phyloP scores from a whole-genome alignment of 208 protist species.

The Trypanosoma scelopori region DNA sequence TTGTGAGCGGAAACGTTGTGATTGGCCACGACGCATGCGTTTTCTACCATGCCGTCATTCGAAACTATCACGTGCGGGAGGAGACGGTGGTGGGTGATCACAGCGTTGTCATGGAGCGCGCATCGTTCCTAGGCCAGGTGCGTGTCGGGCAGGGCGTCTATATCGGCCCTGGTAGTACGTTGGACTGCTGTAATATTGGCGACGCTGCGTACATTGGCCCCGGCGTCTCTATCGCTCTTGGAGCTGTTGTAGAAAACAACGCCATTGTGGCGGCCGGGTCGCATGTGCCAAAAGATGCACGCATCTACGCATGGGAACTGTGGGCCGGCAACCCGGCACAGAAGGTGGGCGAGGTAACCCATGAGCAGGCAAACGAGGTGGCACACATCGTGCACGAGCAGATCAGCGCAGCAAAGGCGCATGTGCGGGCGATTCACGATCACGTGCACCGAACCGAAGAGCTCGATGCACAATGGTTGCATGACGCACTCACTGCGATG shows the following conservation, averaged over 20 bases:
- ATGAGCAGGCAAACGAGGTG: conserved; percentile 65
- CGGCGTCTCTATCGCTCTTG: conserved; percentile 75
- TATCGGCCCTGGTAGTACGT: conserved; percentile 68
- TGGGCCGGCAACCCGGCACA: conserved; percentile 90
- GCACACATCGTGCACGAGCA: conserved; percentile 73
- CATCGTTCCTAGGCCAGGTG: conserved; percentile 80
- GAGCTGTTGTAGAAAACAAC: conserved; percentile 82
- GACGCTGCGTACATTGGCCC: conserved; percentile 86
- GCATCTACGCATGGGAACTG: conserved; percentile 84
- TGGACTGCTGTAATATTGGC: conserved; percentile 83
- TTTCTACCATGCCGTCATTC: conserved; percentile 88
- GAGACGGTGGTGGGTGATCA: conserved; percentile 72
- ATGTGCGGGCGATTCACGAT: conserved; percentile 67
- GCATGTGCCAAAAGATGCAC: conserved; percentile 77
- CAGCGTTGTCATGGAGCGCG: conserved; percentile 85
- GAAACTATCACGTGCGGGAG: conserved; percentile 78
- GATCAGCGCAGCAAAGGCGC: conserved; percentile 47
- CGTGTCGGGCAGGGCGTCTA: conserved; percentile 55
- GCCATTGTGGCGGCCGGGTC: conserved; percentile 86
- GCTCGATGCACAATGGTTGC: conserved; percentile 70
- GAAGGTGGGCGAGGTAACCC: conserved; percentile 81
- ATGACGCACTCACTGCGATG: conserved; percentile 54
- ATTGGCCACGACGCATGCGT: conserved; percentile 80
- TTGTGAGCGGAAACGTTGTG: conserved; percentile 79
- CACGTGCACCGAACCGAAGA: conserved; percentile 70